Evolutionary conservation across 139 green algal species (phyloP).

Genomic region (Ulvella scutata): DNA sequence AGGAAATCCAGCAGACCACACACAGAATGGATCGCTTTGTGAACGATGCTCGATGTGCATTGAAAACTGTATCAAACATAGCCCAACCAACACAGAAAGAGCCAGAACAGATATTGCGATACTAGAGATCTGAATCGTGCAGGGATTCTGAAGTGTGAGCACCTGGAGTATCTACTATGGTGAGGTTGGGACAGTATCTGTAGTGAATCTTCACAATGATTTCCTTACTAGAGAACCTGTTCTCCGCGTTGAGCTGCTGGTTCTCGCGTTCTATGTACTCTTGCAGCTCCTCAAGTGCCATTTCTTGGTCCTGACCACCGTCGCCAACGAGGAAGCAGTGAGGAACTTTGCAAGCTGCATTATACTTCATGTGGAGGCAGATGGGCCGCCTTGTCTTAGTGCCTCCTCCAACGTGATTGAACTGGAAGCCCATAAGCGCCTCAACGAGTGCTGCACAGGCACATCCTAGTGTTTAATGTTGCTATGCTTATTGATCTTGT

Average conservation of each 20-base stretch:
- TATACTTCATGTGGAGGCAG: conserved; percentile 95
- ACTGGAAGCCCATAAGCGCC: conserved; percentile 95
- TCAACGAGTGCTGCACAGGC: conserved; percentile 69
- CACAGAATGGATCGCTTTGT: too few relatives aligned
- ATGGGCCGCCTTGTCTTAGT: conserved; percentile 92
- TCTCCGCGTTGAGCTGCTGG: conserved; percentile 60
- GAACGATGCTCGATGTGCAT: too few relatives aligned
- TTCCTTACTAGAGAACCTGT: conserved; percentile 82
- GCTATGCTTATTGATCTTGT: not conserved
- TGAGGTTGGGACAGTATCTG: conserved; percentile 90
- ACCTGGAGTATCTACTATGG: conserved; percentile 94
- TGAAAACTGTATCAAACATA: too few relatives aligned
- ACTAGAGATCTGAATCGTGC: too few relatives aligned
- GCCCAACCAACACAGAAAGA: too few relatives aligned
- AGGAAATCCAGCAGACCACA: too few relatives aligned
- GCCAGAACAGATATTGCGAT: too few relatives aligned
- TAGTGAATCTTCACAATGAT: conserved; percentile 90
- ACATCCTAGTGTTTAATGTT: not conserved
- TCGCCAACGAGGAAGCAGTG: conserved; percentile 80
- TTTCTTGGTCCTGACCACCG: conserved; percentile 52
- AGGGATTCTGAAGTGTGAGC: too few relatives aligned
- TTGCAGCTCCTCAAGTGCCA: conserved; percentile 79
- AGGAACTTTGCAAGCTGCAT: conserved; percentile 43
- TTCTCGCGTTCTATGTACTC: conserved; percentile 88
- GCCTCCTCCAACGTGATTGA: conserved; percentile 90